A percentile compares a stretch with the other conserved stretches of the same genome.
Conservation (phyloP, 306 rosid species). For the Abrus pulchellus region DNA sequence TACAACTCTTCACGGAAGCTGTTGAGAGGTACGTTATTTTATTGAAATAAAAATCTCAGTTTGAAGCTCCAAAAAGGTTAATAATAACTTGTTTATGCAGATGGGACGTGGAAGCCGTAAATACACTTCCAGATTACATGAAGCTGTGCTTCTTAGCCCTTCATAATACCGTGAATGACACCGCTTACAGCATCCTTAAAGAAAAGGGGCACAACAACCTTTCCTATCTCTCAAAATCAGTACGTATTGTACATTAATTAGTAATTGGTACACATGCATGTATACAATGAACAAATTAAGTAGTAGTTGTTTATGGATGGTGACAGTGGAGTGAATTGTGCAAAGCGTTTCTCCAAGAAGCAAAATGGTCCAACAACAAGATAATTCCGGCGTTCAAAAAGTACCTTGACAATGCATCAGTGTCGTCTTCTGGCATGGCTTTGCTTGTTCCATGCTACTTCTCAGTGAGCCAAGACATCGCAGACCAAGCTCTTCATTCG, state of each 20-base stretch:
- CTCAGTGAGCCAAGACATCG: constrained; percentile 19
- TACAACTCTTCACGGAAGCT: constrained; percentile 47
- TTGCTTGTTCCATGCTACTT: constrained; percentile 52
- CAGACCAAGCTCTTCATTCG: constrained; percentile 38
- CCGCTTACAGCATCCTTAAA: constrained; percentile 43
- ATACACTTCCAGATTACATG: constrained; percentile 54
- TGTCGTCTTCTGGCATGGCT: constrained; percentile 48
- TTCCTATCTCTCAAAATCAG: constrained; percentile 52
- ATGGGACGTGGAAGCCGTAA: constrained; percentile 52
- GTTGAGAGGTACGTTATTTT: constrained; percentile 51
- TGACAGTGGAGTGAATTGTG: constrained; percentile 57
- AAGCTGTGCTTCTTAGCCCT: constrained; percentile 59
- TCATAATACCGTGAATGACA: constrained; percentile 54
- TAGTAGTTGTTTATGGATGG: not conserved
- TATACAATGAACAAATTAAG: too few relatives aligned
- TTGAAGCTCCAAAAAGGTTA: not conserved
- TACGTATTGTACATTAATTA: not conserved
- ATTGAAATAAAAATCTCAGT: not conserved
- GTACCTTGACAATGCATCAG: constrained; percentile 52
- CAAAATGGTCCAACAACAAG: constrained; percentile 49
- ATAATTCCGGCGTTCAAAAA: constrained; percentile 41
- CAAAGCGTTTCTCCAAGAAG: constrained; percentile 58
- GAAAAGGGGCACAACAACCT: constrained; percentile 47
- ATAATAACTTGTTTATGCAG: constrained; percentile 25
- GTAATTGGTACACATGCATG: not conserved